These are phyloP conservation scores for Globisporangium recalcitrans DNA, from an alignment of 352 stramenopile species.

Conservation along the genomic window DNA sequence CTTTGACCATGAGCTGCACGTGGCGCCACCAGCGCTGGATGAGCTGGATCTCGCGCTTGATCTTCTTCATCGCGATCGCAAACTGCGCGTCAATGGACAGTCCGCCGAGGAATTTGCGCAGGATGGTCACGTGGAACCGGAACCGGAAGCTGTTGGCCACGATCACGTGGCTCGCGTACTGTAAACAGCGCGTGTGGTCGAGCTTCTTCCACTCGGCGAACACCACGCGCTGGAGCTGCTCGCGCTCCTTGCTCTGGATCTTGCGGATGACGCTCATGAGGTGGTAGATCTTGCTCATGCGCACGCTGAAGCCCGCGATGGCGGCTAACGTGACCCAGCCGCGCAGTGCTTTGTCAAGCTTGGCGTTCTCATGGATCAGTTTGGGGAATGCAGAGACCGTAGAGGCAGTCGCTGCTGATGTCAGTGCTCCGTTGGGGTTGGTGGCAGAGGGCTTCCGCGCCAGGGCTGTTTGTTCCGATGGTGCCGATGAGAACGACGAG, in stretches of 20 bases:
- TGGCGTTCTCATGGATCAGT: slow-evolving; percentile 1
- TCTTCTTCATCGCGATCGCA: slow-evolving; percentile 51
- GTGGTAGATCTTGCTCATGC: slow-evolving; percentile 25
- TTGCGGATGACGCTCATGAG: slow-evolving; percentile 21
- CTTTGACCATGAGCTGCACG: slow-evolving; percentile 46
- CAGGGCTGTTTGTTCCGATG: not conserved
- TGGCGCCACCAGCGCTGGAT: slow-evolving; percentile 66
- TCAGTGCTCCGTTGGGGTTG: not conserved
- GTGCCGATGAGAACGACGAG: not conserved
- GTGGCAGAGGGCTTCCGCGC: not conserved
- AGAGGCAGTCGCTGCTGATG: not conserved
- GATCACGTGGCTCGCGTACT: slow-evolving; percentile 32
- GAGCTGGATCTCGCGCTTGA: slow-evolving; percentile 42
- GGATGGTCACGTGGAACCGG: slow-evolving; percentile 29
- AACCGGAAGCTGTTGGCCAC: slow-evolving; percentile 30
- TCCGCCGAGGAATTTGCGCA: slow-evolving; percentile 40
- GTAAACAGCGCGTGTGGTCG: slow-evolving; percentile 18
- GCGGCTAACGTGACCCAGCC: slow-evolving; percentile 37
- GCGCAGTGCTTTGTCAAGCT: slow-evolving; percentile 12
- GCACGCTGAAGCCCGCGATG: slow-evolving; percentile 35
- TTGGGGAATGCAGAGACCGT: not conserved
- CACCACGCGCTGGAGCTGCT: slow-evolving; percentile 26
- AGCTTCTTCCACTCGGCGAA: slow-evolving; percentile 40
- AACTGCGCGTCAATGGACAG: slow-evolving; percentile 61
- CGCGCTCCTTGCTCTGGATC: slow-evolving; percentile 22